Conservation (phyloP, 192 early-diverging fungal species). For the Linnemannia hyalina region DNA sequence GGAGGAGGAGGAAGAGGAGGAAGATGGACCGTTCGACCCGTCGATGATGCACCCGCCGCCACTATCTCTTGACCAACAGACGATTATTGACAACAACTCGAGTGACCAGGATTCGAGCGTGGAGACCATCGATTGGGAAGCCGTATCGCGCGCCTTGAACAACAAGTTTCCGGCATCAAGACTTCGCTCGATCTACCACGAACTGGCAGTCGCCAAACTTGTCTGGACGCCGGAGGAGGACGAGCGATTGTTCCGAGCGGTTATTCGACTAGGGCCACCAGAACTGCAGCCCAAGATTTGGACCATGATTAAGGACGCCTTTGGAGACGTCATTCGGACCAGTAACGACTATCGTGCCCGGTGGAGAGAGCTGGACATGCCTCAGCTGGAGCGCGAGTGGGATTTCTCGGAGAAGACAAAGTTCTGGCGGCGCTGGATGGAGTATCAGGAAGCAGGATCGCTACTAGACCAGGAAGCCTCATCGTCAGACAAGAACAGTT, state of each 20-base stretch:
- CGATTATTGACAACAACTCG: not conserved
- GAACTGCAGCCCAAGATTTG: constrained; percentile 39
- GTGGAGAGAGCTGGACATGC: constrained; percentile 44
- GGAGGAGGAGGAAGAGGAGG: not conserved
- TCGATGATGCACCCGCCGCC: not conserved
- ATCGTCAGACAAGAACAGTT: not conserved
- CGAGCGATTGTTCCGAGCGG: constrained; percentile 34
- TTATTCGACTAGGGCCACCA: constrained; percentile 48
- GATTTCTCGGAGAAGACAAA: constrained; percentile 34
- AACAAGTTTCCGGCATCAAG: constrained; percentile 27
- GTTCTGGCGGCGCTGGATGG: constrained; percentile 47
- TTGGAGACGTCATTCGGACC: constrained; percentile 26
- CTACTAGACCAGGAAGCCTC: not conserved
- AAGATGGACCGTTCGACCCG: not conserved
- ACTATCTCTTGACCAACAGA: not conserved
- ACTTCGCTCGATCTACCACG: constrained; percentile 28
- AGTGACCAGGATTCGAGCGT: too few species aligned
- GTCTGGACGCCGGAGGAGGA: constrained; percentile 55
- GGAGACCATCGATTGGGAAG: constrained; percentile 42
- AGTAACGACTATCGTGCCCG: constrained; percentile 33
- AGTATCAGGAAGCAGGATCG: constrained; percentile 18
- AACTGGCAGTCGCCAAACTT: constrained; percentile 26
- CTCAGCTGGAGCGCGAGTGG: constrained; percentile 42
- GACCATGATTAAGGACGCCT: constrained; percentile 42
- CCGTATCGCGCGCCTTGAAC: constrained; percentile 10